Evolutionary conservation across 495 filamentous ascomycete genomes (phyloP).

Genomic region (Tuber aestivum): DNA sequence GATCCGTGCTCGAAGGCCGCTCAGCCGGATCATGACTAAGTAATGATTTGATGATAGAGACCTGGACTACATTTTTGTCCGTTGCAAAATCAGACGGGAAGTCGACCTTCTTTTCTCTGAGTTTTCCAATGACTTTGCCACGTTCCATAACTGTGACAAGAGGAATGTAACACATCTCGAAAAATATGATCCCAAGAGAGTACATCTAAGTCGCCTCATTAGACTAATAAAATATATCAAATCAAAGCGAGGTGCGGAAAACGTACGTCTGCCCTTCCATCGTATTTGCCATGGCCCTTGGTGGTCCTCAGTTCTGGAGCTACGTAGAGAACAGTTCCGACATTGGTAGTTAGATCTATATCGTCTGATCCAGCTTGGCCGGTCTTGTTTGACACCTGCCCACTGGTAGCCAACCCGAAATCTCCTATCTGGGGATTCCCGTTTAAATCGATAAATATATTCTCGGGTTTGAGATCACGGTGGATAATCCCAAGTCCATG

Average conservation of each 20-base stretch:
- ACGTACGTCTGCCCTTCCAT: conserved; percentile 83
- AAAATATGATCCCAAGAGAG: conserved; percentile 93
- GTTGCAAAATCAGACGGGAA: conserved; percentile 70
- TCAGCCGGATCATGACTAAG: conserved; percentile 73
- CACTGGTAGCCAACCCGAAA: conserved; percentile 88
- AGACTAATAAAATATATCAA: conserved; percentile 21
- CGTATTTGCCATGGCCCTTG: conserved; percentile 65
- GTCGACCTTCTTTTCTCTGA: conserved; percentile 61
- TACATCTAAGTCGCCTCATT: conserved; percentile 62
- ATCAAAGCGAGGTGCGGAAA: conserved; percentile 18
- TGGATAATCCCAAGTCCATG: conserved; percentile 90
- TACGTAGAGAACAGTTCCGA: conserved; percentile 93
- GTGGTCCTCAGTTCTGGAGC: conserved; percentile 80
- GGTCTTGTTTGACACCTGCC: conserved; percentile 49
- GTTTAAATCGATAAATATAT: conserved; percentile 87
- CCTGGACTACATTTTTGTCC: conserved; percentile 66
- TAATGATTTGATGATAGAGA: conserved; percentile 69
- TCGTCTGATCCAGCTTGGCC: conserved; percentile 44
- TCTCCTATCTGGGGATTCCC: conserved; percentile 93
- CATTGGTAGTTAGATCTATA: conserved; percentile 62
- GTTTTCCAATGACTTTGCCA: conserved; percentile 61
- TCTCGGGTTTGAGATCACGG: conserved; percentile 95
- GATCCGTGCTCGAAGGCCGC: conserved; percentile 76
- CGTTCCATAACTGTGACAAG: conserved; percentile 84
- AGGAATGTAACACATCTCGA: conserved; percentile 81